Evolutionary conservation across 164 flowering plant species (phyloP).

Genomic region (Umbellularia californica): DNA sequence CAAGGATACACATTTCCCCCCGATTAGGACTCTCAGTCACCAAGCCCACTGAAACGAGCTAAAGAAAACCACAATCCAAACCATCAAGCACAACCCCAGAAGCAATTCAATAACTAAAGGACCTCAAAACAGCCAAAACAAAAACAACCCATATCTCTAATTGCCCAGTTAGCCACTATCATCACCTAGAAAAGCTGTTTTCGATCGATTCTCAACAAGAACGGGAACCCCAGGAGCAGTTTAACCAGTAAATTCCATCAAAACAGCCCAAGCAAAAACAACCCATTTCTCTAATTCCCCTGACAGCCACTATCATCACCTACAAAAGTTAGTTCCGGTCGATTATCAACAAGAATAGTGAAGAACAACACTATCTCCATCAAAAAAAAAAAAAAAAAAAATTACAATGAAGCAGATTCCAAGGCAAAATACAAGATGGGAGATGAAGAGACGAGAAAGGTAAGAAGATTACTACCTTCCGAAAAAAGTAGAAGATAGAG

Average conservation of each 20-base stretch:
- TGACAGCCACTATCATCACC: background rate
- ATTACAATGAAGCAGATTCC: too few species aligned
- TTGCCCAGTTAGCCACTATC: background rate
- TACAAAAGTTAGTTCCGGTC: too few species aligned
- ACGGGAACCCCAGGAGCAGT: too few species aligned
- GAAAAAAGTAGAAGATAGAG: too few species aligned
- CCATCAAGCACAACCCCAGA: background rate
- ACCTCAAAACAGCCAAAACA: background rate
- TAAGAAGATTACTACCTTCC: too few species aligned
- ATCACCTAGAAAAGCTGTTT: background rate
- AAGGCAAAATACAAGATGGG: too few species aligned
- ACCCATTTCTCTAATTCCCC: background rate
- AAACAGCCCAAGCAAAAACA: background rate
- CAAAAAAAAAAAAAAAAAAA: too few species aligned
- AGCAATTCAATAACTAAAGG: background rate
- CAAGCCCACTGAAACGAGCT: background rate
- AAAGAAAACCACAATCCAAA: background rate
- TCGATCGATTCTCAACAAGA: too few species aligned
- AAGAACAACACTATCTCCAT: too few species aligned
- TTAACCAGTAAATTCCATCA: background rate
- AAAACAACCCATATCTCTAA: background rate
- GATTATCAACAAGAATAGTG: too few species aligned
- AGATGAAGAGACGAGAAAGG: too few species aligned
- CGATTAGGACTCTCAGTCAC: background rate
- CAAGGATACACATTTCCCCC: background rate